Percentiles rank a stretch among this genome's conserved stretches.
Conservation (phyloP, 352 stramenopile species). For the Phytophthora litchii region DNA sequence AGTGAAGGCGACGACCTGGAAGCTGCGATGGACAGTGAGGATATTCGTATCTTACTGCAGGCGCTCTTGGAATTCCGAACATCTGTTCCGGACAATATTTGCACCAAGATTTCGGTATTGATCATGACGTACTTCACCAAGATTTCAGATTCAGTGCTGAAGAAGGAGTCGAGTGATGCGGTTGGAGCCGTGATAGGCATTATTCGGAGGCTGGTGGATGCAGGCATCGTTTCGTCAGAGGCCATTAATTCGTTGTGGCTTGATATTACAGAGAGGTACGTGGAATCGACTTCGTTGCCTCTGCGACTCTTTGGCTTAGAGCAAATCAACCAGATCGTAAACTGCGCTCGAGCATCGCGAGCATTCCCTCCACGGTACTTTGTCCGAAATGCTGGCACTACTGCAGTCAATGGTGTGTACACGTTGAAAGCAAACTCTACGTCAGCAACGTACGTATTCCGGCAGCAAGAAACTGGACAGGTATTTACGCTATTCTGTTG, state of each 20-base stretch:
- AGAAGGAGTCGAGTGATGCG: slow-evolving; percentile 86
- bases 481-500: slow-evolving; percentile 96
- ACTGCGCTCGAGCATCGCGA: slow-evolving; percentile 75
- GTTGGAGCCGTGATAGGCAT: slow-evolving; percentile 82
- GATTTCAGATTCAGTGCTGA: slow-evolving; percentile 77
- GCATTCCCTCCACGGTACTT: slow-evolving; percentile 90
- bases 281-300: slow-evolving; percentile 92
- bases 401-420: slow-evolving; percentile 95
- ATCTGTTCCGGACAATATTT: slow-evolving; percentile 68
- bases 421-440: slow-evolving; percentile 73
- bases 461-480: slow-evolving; percentile 70
- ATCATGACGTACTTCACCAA: slow-evolving; percentile 88
- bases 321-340: slow-evolving; percentile 93
- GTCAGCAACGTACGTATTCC: slow-evolving; percentile 78
- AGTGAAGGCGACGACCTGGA: slow-evolving; percentile 48
- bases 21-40: slow-evolving; percentile 75
- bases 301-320: slow-evolving; percentile 95
- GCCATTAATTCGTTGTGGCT: slow-evolving; percentile 84
- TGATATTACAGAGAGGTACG: slow-evolving; percentile 79
- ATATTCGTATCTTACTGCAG: slow-evolving; percentile 81
- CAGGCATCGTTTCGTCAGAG: slow-evolving; percentile 50
- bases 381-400: slow-evolving; percentile 90
- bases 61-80: slow-evolving; percentile 79
- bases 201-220: slow-evolving; percentile 82
- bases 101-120: slow-evolving; percentile 68